Evolutionary conservation across 2,329 filamentous ascomycete species (phyloP).

Genomic region (Calonectria leucothoes): DNA sequence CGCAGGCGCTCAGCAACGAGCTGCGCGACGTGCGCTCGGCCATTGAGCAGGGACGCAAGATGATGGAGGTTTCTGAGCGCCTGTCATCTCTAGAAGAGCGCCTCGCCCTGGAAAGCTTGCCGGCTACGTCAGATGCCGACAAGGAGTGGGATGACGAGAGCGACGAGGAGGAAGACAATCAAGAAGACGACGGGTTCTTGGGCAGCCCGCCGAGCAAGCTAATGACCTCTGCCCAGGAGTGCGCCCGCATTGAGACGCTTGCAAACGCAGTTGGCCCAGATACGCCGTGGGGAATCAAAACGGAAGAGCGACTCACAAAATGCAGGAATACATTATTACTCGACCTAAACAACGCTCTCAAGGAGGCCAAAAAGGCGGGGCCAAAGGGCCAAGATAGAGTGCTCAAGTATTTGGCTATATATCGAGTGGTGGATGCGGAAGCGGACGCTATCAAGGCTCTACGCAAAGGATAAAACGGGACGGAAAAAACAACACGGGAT

Average conservation of each 20-base stretch:
- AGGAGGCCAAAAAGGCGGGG: conserved; percentile 57
- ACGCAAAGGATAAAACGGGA: conserved; percentile 47
- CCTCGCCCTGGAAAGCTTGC: conserved; percentile 64
- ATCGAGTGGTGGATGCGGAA: conserved; percentile 64
- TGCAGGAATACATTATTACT: conserved; percentile 69
- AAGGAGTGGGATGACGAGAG: conserved; percentile 50
- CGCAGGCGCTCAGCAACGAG: conserved; percentile 72
- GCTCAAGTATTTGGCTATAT: conserved; percentile 64
- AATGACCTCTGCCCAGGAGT: conserved; percentile 58
- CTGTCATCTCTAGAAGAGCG: conserved; percentile 72
- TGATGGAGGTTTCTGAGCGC: conserved; percentile 76
- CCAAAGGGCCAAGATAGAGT: conserved; percentile 56
- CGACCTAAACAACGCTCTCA: conserved; percentile 63
- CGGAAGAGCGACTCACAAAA: conserved; percentile 62
- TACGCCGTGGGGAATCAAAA: conserved; percentile 62
- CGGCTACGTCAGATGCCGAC: conserved; percentile 28
- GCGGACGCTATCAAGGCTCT: conserved; percentile 63
- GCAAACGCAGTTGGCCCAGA: conserved; percentile 59
- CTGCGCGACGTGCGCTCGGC: conserved; percentile 71
- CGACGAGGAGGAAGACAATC: conserved; percentile 54
- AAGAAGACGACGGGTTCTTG: conserved; percentile 46
- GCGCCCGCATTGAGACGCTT: conserved; percentile 54
- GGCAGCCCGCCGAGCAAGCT: conserved; percentile 62
- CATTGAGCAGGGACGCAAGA: conserved; percentile 69
- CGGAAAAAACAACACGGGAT: conserved; percentile 27